Evolutionary conservation across 2,329 filamentous ascomycete genomes (phyloP).

Genomic region (Chaetomium sp.): DNA sequence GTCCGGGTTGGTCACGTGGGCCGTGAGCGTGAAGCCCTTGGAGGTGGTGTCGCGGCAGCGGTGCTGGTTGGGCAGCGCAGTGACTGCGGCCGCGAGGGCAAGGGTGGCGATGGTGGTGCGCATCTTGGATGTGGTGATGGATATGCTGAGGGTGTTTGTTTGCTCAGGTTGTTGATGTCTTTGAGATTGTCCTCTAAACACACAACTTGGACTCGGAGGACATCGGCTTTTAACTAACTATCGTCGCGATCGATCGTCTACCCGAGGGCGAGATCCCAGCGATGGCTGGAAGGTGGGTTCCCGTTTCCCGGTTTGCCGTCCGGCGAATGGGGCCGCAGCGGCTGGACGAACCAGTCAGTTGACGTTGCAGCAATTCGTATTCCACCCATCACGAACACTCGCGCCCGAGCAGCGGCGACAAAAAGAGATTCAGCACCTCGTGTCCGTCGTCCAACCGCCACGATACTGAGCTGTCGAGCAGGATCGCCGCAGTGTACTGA

Average conservation of each 20-base stretch:
- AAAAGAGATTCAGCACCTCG: too few relatives aligned
- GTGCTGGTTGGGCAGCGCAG: not conserved
- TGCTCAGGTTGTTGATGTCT: not conserved
- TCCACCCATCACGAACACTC: not conserved
- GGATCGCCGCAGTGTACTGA: too few relatives aligned
- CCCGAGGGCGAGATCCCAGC: not conserved
- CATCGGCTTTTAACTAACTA: not conserved
- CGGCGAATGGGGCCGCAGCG: not conserved
- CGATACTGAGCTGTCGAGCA: too few relatives aligned
- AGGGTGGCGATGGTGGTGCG: not conserved
- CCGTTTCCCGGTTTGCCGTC: not conserved
- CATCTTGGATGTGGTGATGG: not conserved
- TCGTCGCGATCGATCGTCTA: not conserved
- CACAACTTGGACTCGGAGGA: not conserved
- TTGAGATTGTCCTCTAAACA: not conserved
- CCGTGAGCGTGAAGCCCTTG: slow-evolving; percentile 12
- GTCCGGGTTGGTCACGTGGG: slow-evolving; percentile 32
- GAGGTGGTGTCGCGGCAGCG: not conserved
- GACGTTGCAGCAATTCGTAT: slow-evolving; percentile 6
- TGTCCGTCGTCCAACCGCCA: too few relatives aligned
- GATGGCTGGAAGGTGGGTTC: not conserved
- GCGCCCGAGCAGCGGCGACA: too few relatives aligned
- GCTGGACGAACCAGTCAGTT: not conserved
- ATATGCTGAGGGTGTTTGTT: not conserved
- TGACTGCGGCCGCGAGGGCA: not conserved